phyloP scores from a whole-genome alignment of 805 yeast genomes.

The Candida silvatica region DNA sequence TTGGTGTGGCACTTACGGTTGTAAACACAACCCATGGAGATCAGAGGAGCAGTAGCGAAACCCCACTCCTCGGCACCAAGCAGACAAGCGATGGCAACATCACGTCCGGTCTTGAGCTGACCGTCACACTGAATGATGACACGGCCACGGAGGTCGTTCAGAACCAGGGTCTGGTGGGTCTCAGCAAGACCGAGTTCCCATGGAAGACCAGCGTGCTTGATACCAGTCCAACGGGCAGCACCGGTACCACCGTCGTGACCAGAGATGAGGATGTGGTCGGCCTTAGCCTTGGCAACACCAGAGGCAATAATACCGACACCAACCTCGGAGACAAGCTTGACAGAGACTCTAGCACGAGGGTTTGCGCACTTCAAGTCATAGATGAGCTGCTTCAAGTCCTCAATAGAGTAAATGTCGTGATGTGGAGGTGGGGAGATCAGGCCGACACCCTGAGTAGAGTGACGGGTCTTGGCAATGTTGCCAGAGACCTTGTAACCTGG shows the following conservation, averaged over 20 bases:
- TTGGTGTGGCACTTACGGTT: conserved; percentile 91
- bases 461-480: conserved; percentile 89
- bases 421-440: conserved; percentile 98
- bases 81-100: conserved; percentile 91
- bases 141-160: conserved; percentile 93
- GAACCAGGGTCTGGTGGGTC: conserved; percentile 93
- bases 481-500: conserved; percentile 90
- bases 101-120: conserved; percentile 94
- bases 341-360: conserved; percentile 95
- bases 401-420: conserved; percentile 96
- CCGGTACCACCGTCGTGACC: conserved; percentile 99
- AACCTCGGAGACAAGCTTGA: conserved; percentile 93
- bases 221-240: conserved; percentile 97
- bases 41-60: conserved; percentile 93
- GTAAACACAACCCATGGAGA: conserved; percentile 96
- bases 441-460: conserved; percentile 95
- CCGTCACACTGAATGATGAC: conserved; percentile 98
- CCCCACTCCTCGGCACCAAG: conserved; percentile 99
- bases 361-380: conserved; percentile 95
- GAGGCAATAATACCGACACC: conserved; percentile 99
- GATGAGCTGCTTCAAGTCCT: conserved; percentile 92
- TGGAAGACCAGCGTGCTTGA: conserved; percentile 94
- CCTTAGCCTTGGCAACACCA: conserved; percentile 98
- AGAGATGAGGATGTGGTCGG: conserved; percentile 90
- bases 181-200: conserved; percentile 99